Conservation (phyloP, 805 yeast genomes). For the Hanseniaspora lachancei region DNA sequence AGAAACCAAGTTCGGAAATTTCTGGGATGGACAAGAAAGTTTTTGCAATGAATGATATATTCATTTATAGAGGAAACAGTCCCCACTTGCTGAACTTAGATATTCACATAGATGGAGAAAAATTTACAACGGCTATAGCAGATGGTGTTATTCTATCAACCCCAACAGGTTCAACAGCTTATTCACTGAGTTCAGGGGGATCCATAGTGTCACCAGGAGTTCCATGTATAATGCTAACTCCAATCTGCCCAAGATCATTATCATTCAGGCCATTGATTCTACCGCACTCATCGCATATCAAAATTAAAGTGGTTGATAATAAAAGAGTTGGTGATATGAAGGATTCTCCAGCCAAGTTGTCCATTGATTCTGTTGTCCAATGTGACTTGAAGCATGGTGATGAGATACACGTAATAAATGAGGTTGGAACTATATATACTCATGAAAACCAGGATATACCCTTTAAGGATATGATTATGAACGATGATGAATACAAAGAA, state of each 20-base stretch:
- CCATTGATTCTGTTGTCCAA: slow-evolving; percentile 75
- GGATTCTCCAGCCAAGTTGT: slow-evolving; percentile 32
- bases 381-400: slow-evolving; percentile 60
- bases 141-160: slow-evolving; percentile 80
- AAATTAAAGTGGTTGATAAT: slow-evolving; percentile 36
- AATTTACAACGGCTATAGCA: slow-evolving; percentile 77
- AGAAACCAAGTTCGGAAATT: slow-evolving; percentile 7
- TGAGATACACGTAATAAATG: slow-evolving; percentile 59
- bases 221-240: slow-evolving; percentile 68
- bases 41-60: slow-evolving; percentile 88
- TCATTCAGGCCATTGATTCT: slow-evolving; percentile 80
- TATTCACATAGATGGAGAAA: slow-evolving; percentile 71
- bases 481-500: slow-evolving; percentile 12
- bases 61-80: slow-evolving; percentile 73
- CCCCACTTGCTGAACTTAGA: slow-evolving; percentile 78
- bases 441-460: slow-evolving; percentile 40
- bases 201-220: slow-evolving; percentile 84
- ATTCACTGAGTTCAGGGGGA: slow-evolving; percentile 81
- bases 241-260: slow-evolving; percentile 81
- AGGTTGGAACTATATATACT: slow-evolving; percentile 46
- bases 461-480: slow-evolving; percentile 2
- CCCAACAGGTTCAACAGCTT: slow-evolving; percentile 94
- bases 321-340: slow-evolving; percentile 25
- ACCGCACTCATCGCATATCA: slow-evolving; percentile 66
- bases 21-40: slow-evolving; percentile 27